These are phyloP conservation scores for Boletus pseudo-olivaceus DNA, from an alignment of 768 basidiomycete genomes.

Conservation along the genomic window DNA sequence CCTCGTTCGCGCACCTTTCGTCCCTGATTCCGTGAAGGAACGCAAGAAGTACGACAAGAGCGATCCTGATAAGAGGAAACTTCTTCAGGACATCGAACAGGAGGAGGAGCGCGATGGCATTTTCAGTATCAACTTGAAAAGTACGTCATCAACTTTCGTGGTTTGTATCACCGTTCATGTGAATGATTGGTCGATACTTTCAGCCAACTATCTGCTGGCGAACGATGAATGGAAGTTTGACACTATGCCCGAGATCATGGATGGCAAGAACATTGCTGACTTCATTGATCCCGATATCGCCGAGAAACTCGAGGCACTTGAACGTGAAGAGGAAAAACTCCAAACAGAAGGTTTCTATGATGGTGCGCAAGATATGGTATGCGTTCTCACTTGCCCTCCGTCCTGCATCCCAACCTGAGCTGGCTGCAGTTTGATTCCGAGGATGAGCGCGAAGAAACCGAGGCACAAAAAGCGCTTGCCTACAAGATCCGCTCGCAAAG, in stretches of 20 bases:
- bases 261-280: conserved; percentile 98
- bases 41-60: conserved; percentile 82
- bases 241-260: conserved; percentile 96
- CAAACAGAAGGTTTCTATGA: conserved; percentile 95
- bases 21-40: conserved; percentile 78
- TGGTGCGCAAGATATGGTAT: conserved; percentile 79
- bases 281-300: conserved; percentile 98
- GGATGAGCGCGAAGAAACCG: conserved; percentile 76
- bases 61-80: conserved; percentile 69
- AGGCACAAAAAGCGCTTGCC: conserved; percentile 53
- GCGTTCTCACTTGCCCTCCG: conserved; percentile 15
- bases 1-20: conserved; percentile 81
- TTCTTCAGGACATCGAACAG: conserved; percentile 79
- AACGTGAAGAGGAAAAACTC: conserved; percentile 94
- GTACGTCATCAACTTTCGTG: conserved; percentile 40
- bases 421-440: conserved; percentile 49
- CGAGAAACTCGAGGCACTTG: conserved; percentile 94
- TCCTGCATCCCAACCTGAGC: neutral
- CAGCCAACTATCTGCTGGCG: conserved; percentile 87
- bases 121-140: conserved; percentile 85
- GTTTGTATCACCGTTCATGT: neutral
- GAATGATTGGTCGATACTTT: conserved; percentile 3
- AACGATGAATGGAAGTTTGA: conserved; percentile 96
- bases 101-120: conserved; percentile 90
- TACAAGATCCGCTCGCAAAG: conserved; percentile 71